These are phyloP conservation scores for Trichoderma oligosporum DNA, from an alignment of 2,329 filamentous ascomycete genomes.

Conservation along the genomic window DNA sequence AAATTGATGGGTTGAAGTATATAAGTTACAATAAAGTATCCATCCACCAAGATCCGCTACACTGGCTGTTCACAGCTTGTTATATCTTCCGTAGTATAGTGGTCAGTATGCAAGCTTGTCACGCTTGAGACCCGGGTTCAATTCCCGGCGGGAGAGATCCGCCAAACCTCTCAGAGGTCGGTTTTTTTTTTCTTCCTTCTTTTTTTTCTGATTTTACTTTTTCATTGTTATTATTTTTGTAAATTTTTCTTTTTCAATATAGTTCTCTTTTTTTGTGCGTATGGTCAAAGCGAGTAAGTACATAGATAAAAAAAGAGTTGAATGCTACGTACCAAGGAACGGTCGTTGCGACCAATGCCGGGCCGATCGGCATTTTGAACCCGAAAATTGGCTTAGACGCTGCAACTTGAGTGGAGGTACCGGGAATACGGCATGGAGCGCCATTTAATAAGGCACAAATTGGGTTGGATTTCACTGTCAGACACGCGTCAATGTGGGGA, in stretches of 20 bases:
- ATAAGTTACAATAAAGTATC: not conserved
- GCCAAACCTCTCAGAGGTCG: slow-evolving; percentile 9
- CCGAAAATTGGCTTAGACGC: slow-evolving; percentile 3
- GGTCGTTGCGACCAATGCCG: not conserved
- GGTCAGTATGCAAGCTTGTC: slow-evolving; percentile 27
- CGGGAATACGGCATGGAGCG: slow-evolving; percentile 14
- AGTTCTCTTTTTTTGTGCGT: not conserved
- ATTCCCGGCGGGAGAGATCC: slow-evolving; percentile 25
- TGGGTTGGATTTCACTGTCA: not conserved
- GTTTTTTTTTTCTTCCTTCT: slow-evolving; percentile 14
- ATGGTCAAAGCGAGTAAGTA: too few relatives aligned
- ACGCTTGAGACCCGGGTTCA: slow-evolving; percentile 27
- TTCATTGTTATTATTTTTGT: too few relatives aligned
- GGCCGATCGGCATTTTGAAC: slow-evolving; percentile 16
- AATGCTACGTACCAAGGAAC: too few relatives aligned
- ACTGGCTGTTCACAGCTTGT: slow-evolving; percentile 14
- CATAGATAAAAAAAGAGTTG: too few relatives aligned
- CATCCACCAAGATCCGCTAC: slow-evolving; percentile 8
- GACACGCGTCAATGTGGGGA: not conserved
- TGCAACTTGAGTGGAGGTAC: slow-evolving; percentile 3
- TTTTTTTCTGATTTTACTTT: not conserved
- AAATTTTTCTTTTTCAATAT: not conserved
- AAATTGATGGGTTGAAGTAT: not conserved
- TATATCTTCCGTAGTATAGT: slow-evolving; percentile 26
- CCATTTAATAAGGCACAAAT: not conserved